These are phyloP conservation scores for Cordyceps javanica DNA, from an alignment of 2,329 filamentous ascomycete genomes.

Conservation along the genomic window DNA sequence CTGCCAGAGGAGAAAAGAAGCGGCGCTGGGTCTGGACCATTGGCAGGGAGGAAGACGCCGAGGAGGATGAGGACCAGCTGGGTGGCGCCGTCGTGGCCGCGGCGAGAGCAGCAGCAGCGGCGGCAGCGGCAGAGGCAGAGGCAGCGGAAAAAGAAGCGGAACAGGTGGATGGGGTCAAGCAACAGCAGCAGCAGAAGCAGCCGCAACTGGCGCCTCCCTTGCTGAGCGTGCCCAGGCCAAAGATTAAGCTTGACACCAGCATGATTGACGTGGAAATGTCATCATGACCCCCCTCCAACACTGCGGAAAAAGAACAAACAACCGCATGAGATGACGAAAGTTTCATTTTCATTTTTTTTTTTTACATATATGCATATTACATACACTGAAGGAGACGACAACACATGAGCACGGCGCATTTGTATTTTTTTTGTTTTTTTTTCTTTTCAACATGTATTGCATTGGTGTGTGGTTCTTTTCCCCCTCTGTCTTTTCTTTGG, in stretches of 20 bases:
- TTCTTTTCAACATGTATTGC: no score
- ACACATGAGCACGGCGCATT: not conserved
- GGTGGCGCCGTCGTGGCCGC: slow-evolving; percentile 36
- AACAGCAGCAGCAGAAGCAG: not conserved
- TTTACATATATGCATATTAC: not conserved
- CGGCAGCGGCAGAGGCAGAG: not conserved
- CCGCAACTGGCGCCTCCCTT: not conserved
- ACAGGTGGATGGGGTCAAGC: no score
- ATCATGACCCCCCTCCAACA: no score
- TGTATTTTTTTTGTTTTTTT: not conserved
- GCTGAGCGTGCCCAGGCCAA: not conserved
- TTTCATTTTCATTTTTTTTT: no score
- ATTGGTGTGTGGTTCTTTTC: no score
- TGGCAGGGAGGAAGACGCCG: slow-evolving; percentile 43
- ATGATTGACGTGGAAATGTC: not conserved
- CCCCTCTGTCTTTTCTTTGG: no score
- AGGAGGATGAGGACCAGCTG: slow-evolving; percentile 34
- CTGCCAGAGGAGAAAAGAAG: slow-evolving; percentile 44
- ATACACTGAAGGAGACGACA: no score
- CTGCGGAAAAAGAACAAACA: no score
- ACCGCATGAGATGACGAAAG: no score
- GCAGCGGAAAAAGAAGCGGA: not conserved
- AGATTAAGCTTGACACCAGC: not conserved
- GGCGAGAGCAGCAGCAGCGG: not conserved
- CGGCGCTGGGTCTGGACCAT: slow-evolving; percentile 63